A percentile compares a stretch with the other conserved stretches of the same genome.
Conservation (phyloP, 2,329 filamentous ascomycete genomes). For the Didymella sp. region DNA sequence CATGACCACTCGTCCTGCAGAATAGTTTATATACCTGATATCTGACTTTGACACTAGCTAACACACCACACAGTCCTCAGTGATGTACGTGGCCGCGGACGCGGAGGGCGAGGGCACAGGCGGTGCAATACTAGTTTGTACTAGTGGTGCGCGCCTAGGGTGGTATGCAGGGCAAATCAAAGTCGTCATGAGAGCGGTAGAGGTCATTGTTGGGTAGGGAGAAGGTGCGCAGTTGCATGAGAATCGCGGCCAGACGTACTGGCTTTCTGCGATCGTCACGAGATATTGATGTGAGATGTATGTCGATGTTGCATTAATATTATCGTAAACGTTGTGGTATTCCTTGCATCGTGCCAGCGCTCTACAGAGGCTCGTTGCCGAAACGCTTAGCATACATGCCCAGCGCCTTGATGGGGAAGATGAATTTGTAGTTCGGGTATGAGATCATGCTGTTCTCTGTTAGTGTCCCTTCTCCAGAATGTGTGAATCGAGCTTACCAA, state of each 20-base stretch:
- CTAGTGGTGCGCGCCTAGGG: no score
- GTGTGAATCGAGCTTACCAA: constrained; percentile 65
- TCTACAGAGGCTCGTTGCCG: constrained; percentile 31
- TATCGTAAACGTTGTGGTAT: not conserved
- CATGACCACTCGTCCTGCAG: no score
- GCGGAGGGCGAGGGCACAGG: not conserved
- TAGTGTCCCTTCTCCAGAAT: not conserved
- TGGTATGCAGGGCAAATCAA: no score
- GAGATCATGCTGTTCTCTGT: constrained; percentile 79
- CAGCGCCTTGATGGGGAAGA: constrained; percentile 90
- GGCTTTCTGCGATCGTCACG: no score
- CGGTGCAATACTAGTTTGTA: not conserved
- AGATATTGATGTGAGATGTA: no score
- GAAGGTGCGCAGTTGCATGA: no score
- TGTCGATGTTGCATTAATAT: not conserved
- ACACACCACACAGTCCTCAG: no score
- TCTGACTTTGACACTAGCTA: no score
- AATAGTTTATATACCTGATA: no score
- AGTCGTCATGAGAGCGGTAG: not conserved
- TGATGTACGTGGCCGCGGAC: not conserved
- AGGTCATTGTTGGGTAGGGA: not conserved
- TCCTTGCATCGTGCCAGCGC: not conserved
- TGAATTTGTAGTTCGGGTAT: constrained; percentile 99
- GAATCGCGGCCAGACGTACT: no score
- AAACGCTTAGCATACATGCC: constrained; percentile 75